Evolutionary conservation across 306 rosid species (phyloP).

Genomic region (Coriaria nepalensis): DNA sequence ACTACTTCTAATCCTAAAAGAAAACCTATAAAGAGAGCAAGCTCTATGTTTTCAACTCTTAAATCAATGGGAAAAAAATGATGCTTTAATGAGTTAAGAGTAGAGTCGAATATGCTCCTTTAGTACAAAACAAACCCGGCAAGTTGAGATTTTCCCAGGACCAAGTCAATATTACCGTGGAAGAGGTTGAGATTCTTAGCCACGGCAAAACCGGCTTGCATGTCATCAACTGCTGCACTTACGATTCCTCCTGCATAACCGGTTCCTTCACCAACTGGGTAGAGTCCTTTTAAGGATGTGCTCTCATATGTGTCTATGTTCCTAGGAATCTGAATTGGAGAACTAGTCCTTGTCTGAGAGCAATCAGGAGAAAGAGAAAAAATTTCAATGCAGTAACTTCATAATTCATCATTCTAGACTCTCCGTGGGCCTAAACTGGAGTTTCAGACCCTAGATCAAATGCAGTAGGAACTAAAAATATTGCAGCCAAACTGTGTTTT

Average conservation of each 20-base stretch:
- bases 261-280: constrained; percentile 96
- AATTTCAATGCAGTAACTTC: background rate
- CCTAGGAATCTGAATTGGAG: constrained; percentile 83
- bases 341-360: constrained; percentile 86
- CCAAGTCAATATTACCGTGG: constrained; percentile 45
- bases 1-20: too few species aligned
- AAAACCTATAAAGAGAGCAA: too few species aligned
- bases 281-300: constrained; percentile 66
- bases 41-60: too few species aligned
- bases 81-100: too few species aligned
- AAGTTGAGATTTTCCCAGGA: constrained; percentile 65
- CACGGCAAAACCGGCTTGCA: constrained; percentile 79
- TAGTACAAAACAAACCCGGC: constrained; percentile 62
- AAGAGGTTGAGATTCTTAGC: constrained; percentile 46
- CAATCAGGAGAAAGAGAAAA: background rate
- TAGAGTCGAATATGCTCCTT: background rate
- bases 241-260: constrained; percentile 98
- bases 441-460: too few species aligned
- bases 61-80: too few species aligned
- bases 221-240: constrained; percentile 94
- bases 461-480: too few species aligned
- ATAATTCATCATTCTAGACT: too few species aligned
- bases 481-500: too few species aligned
- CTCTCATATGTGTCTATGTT: constrained; percentile 53
- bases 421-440: too few species aligned